Evolutionary conservation across 2,329 filamentous ascomycete species (phyloP), one percentile per base, ranked within the genome.

Genomic region (Curvularia sp.): DNA sequence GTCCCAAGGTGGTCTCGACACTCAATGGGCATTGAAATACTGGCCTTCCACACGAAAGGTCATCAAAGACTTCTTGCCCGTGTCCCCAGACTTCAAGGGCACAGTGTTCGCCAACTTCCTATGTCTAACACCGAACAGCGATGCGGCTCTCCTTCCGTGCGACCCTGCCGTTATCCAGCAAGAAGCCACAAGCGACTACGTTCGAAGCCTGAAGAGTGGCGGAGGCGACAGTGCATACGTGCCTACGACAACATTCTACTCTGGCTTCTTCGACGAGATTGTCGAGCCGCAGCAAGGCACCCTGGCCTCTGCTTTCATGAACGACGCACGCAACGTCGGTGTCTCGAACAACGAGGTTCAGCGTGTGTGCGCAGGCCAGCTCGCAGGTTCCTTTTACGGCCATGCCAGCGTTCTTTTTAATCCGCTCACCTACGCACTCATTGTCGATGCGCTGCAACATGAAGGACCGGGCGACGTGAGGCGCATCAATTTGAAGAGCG

Each of bases 11-110:
- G 81, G 80, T 47, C 72, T 87, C 2, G 75, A 83, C 57, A 76
- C 80, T 0, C 85, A 87, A 67, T 87, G 84, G 85, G 83, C 81
- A 0, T 74, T 84, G 61, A 86, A 85, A 61, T 86, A 84, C 75
- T 86, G 82, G 81, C 83, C 83, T 0, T 83, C 80, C 1, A 83
- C 81, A 1, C 78, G 80, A 3, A 61, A 60, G 2, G 71, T 75
- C 0, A 78, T 82, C 1, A 76, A 76, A n/a, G 80, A 86, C 67
- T 80, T 84, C 67, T 77, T 87, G 39, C 78, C 81, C 43, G 76
- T 86, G 46, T 81, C 80, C 9, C 78, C 83, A 5, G 84, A 86
- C 64, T 87, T 84, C 65, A 78, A 80, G 53, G 83, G 83, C 45
- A 83, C 82, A 0, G 49, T 77, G 1, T 54, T 79, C 1, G 78